Conservation (phyloP, 1,139 yeast genomes). For the Entelexis sorbosivorans region DNA sequence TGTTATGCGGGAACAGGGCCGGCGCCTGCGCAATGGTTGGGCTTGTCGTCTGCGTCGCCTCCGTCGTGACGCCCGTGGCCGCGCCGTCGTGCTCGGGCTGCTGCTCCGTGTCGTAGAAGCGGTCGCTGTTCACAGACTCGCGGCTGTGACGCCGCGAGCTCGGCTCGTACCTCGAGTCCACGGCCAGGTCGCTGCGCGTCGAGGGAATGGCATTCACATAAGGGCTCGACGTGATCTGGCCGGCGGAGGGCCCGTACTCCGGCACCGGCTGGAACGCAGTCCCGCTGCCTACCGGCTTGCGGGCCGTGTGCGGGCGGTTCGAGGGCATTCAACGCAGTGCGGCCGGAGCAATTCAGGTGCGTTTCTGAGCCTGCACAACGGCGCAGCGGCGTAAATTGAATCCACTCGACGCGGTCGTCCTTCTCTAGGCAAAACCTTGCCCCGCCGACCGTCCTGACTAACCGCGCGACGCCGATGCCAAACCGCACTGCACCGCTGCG, state of each 20-base stretch:
- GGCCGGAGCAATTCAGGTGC: neutral
- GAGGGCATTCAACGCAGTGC: neutral
- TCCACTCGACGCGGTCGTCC: neutral
- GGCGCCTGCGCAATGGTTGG: constrained; percentile 4
- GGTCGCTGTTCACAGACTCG: constrained; percentile 15
- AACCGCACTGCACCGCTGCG: no score
- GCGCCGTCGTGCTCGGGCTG: neutral
- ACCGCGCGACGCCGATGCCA: neutral
- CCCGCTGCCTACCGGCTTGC: constrained; percentile 24
- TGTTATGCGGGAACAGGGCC: neutral
- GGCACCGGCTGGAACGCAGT: constrained; percentile 18
- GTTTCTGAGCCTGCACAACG: neutral
- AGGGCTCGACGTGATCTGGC: constrained; percentile 18
- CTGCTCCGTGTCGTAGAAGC: constrained; percentile 15
- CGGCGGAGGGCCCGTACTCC: constrained; percentile 19
- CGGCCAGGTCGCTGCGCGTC: neutral
- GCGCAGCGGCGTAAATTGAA: neutral
- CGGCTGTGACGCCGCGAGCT: constrained; percentile 1
- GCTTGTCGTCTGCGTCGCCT: neutral
- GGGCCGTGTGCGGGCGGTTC: constrained; percentile 15
- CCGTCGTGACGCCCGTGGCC: neutral
- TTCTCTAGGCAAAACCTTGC: neutral
- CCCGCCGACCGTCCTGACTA: neutral
- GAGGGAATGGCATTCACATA: constrained; percentile 12
- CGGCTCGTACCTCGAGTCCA: neutral